Percentiles rank a stretch among this genome's conserved stretches.
These are phyloP conservation scores for Penicillium sp. DNA, from an alignment of 2,329 filamentous ascomycete species.

Conservation along the genomic window DNA sequence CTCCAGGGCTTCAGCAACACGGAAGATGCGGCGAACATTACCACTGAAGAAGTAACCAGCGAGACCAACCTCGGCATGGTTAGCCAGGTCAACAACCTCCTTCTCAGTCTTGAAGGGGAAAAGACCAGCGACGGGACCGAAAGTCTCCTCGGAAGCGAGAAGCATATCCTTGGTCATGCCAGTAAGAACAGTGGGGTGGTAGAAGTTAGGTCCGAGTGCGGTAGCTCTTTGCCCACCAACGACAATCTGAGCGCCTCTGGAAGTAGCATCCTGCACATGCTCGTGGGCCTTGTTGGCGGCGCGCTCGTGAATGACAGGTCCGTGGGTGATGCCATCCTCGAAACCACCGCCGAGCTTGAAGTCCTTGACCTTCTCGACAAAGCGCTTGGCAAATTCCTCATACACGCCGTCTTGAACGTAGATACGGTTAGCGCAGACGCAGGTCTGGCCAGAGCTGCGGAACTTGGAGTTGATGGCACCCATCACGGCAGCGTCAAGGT, in stretches of 20 bases:
- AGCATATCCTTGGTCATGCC: conserved; percentile 85
- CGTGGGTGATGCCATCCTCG: conserved; percentile 48
- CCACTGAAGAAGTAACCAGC: conserved; percentile 89
- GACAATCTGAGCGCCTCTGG: conserved; percentile 73
- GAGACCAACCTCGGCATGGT: conserved; percentile 78
- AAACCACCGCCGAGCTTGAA: conserved; percentile 52
- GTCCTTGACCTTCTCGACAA: conserved; percentile 54
- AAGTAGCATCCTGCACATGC: conserved; percentile 75
- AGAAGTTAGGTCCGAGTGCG: conserved; percentile 81
- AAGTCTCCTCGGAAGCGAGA: conserved; percentile 85
- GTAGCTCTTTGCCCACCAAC: conserved; percentile 72
- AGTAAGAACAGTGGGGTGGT: conserved; percentile 82
- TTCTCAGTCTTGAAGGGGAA: conserved; percentile 87
- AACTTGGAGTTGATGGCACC: conserved; percentile 89
- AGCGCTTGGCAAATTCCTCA: conserved; percentile 55
- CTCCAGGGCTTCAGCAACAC: conserved; percentile 59
- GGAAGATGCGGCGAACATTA: conserved; percentile 59
- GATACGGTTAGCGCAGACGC: conserved; percentile 71
- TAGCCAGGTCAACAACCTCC: conserved; percentile 82
- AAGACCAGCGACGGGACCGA: conserved; percentile 86
- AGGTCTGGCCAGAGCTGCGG: conserved; percentile 92
- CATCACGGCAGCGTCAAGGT: conserved; percentile 78
- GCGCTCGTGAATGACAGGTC: conserved; percentile 68
- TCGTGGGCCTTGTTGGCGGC: conserved; percentile 75
- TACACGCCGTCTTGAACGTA: conserved; percentile 55